A percentile compares a stretch with the other conserved stretches of the same genome.
phyloP scores from a whole-genome alignment of 768 basidiomycete species.

The Suillus brevipes region DNA sequence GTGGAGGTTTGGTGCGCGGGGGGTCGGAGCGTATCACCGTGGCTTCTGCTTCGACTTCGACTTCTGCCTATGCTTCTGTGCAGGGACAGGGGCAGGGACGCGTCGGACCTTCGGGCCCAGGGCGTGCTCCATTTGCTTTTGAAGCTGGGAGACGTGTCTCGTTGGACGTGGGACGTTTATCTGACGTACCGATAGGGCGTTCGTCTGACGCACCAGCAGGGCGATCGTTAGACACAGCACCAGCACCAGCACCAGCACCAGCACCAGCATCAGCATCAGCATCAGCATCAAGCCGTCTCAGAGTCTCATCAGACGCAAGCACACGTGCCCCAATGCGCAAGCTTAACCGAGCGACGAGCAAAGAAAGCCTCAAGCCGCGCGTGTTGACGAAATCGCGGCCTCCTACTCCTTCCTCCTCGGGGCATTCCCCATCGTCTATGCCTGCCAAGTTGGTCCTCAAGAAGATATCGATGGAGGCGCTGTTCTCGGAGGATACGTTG shows the following conservation, averaged over 20 bases:
- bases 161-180: not conserved
- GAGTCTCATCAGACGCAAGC: not conserved
- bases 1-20: not conserved
- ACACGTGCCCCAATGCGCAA: constrained; percentile 12
- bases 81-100: not conserved
- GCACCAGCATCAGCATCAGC: not conserved
- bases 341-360: constrained; percentile 20
- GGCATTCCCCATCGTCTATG: constrained; percentile 6
- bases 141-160: not conserved
- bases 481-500: constrained; percentile 20
- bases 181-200: not conserved
- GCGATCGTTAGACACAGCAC: not conserved
- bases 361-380: constrained; percentile 19
- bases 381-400: constrained; percentile 31
- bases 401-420: constrained; percentile 27
- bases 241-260: not conserved
- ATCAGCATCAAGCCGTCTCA: not conserved
- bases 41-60: not conserved
- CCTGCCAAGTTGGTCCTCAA: constrained; percentile 8
- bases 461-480: constrained; percentile 8
- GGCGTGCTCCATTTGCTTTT: not conserved
- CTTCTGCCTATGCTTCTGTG: not conserved
- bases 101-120: not conserved
- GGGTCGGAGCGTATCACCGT: not conserved
- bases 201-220: not conserved